These are phyloP conservation scores for Ogataea ramenticola DNA, from an alignment of 805 yeast species.

Conservation along the genomic window DNA sequence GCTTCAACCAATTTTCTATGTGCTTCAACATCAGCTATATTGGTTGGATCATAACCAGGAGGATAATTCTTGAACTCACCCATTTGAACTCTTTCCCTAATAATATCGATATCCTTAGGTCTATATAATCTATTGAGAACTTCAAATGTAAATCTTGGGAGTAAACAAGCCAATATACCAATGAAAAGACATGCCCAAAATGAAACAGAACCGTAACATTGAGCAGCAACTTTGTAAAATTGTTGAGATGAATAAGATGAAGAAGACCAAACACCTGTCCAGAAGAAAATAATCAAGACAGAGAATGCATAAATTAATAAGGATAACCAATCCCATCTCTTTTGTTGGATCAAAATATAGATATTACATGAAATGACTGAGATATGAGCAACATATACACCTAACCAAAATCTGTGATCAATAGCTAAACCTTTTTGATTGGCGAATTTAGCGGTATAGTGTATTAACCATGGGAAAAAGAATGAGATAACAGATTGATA, in stretches of 20 bases:
- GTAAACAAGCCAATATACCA: slow-evolving; percentile 44
- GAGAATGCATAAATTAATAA: slow-evolving; percentile 49
- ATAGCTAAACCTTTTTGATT: slow-evolving; percentile 38
- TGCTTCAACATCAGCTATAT: slow-evolving; percentile 22
- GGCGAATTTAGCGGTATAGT: slow-evolving; percentile 34
- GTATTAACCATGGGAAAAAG: slow-evolving; percentile 64
- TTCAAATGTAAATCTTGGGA: slow-evolving; percentile 56
- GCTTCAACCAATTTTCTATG: slow-evolving; percentile 9
- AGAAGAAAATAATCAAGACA: slow-evolving; percentile 52
- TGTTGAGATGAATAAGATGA: slow-evolving; percentile 37
- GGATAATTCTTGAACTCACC: slow-evolving; percentile 49
- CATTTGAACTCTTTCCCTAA: slow-evolving; percentile 50
- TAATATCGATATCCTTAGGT: slow-evolving; percentile 65
- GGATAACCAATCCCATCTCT: slow-evolving; percentile 79
- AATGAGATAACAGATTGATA: slow-evolving; percentile 69
- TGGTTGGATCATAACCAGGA: slow-evolving; percentile 46
- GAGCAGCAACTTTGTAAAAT: slow-evolving; percentile 58
- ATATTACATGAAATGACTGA: slow-evolving; percentile 61
- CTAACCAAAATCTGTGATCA: slow-evolving; percentile 71
- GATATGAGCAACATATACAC: slow-evolving; percentile 58
- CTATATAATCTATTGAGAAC: slow-evolving; percentile 40
- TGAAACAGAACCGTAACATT: slow-evolving; percentile 50
- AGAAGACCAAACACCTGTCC: slow-evolving; percentile 81
- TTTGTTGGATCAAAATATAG: slow-evolving; percentile 59
- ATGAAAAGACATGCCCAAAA: slow-evolving; percentile 63